Percentiles rank a stretch among this genome's conserved stretches.
Evolutionary conservation across 2,329 filamentous ascomycete genomes (phyloP).

Genomic region (Alternaria panax): DNA sequence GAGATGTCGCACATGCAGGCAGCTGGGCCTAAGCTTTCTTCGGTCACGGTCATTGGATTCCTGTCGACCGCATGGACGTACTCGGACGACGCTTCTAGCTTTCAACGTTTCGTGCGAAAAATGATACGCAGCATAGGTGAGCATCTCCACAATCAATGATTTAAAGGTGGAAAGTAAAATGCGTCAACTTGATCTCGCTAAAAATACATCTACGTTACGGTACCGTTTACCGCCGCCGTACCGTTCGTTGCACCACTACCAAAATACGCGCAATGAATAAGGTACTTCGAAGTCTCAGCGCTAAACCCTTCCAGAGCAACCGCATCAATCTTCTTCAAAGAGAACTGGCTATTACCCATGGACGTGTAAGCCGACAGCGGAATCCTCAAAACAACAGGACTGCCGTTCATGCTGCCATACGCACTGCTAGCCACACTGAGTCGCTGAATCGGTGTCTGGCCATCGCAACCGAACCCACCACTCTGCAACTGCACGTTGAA

Average conservation of each 20-base stretch:
- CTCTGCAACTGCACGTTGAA: constrained; percentile 17
- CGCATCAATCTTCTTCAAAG: constrained; percentile 7
- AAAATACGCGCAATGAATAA: constrained; percentile 16
- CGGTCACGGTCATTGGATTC: too few relatives aligned
- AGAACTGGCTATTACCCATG: constrained; percentile 4
- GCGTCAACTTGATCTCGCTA: background rate
- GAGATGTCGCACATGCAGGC: too few relatives aligned
- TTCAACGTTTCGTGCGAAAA: background rate
- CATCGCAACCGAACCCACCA: constrained; percentile 4
- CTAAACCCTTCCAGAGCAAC: constrained; percentile 9
- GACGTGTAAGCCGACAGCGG: constrained; percentile 8
- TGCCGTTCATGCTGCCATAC: constrained; percentile 7
- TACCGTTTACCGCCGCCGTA: background rate
- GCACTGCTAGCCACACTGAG: constrained; percentile 3
- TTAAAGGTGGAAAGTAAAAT: background rate
- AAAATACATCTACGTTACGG: background rate
- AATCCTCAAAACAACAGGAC: constrained; percentile 8
- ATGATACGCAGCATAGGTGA: background rate
- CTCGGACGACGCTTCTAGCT: too few relatives aligned
- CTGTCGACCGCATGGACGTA: too few relatives aligned
- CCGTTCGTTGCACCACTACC: background rate
- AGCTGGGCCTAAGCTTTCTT: too few relatives aligned
- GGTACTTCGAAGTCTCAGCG: constrained; percentile 5
- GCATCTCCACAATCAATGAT: background rate
- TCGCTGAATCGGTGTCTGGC: constrained; percentile 4